phyloP scores from a whole-genome alignment of 1,284 basidiomycete species.

The Gomphus sp. region DNA sequence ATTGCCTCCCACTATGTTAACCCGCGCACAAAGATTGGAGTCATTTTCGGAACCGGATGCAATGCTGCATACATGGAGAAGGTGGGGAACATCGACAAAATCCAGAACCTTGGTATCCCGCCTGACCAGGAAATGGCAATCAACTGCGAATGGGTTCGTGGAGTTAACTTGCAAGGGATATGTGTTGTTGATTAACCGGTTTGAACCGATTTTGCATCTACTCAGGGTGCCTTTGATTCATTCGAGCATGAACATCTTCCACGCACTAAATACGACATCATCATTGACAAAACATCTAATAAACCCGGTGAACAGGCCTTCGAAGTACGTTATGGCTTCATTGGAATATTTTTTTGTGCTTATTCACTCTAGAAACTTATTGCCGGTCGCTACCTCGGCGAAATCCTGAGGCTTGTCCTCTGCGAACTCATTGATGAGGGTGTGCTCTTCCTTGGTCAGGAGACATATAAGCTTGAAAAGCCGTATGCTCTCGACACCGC shows the following conservation, averaged over 20 bases:
- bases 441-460: slow-evolving; percentile 94
- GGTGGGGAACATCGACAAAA: slow-evolving; percentile 68
- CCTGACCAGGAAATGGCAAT: slow-evolving; percentile 79
- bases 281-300: slow-evolving; percentile 91
- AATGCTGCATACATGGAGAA: slow-evolving; percentile 98
- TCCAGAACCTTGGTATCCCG: slow-evolving; percentile 67
- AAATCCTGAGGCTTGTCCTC: slow-evolving; percentile 89
- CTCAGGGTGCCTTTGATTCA: slow-evolving; percentile 93
- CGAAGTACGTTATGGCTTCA: too few relatives aligned
- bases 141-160: slow-evolving; percentile 88
- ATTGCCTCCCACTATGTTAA: slow-evolving; percentile 97
- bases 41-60: slow-evolving; percentile 97
- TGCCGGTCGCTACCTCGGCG: slow-evolving; percentile 94
- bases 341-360: too few relatives aligned
- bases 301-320: slow-evolving; percentile 95
- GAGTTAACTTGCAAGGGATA: not conserved
- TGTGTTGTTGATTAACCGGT: too few relatives aligned
- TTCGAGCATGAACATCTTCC: slow-evolving; percentile 92
- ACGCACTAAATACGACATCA: slow-evolving; percentile 88
- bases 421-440: slow-evolving; percentile 96
- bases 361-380: slow-evolving; percentile 77
- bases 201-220: slow-evolving; percentile 11
- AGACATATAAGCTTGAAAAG: slow-evolving; percentile 95
- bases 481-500: slow-evolving; percentile 93
- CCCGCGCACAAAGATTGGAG: slow-evolving; percentile 83